phyloP scores from a whole-genome alignment of 768 basidiomycete genomes.

The Suillus ampliporus region DNA sequence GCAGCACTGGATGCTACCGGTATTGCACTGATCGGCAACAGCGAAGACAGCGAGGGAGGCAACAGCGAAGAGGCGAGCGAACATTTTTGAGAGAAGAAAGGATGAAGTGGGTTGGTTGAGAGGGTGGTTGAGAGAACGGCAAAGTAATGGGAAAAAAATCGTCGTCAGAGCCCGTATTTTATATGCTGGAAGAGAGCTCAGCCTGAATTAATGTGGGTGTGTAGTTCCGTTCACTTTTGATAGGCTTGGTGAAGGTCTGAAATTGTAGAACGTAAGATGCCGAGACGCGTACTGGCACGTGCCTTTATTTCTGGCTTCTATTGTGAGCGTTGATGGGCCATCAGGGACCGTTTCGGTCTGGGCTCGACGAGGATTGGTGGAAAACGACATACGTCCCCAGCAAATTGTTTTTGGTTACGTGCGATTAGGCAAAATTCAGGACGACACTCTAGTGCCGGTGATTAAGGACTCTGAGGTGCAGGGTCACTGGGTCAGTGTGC shows the following conservation, averaged over 20 bases:
- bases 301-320: neutral
- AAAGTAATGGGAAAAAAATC: neutral
- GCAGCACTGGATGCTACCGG: constrained; percentile 6
- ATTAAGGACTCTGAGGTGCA: neutral
- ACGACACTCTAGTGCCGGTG: neutral
- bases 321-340: neutral
- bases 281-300: neutral
- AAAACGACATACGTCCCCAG: neutral
- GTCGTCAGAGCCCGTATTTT: neutral
- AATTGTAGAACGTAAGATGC: neutral
- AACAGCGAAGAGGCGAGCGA: constrained; percentile 14
- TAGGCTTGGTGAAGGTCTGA: neutral
- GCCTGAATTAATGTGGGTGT: neutral
- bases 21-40: constrained; percentile 12
- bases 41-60: constrained; percentile 10
- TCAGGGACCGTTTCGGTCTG: neutral
- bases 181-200: neutral
- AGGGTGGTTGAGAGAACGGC: neutral
- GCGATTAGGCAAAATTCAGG: neutral
- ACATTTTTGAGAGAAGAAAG: neutral
- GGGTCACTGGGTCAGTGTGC: too few relatives aligned
- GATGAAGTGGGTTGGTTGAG: neutral
- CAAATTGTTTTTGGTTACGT: neutral
- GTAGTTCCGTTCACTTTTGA: neutral
- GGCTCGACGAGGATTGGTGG: neutral